phyloP scores from a whole-genome alignment of 208 protist genomes.

The Kentomonas sorsogonicus region DNA sequence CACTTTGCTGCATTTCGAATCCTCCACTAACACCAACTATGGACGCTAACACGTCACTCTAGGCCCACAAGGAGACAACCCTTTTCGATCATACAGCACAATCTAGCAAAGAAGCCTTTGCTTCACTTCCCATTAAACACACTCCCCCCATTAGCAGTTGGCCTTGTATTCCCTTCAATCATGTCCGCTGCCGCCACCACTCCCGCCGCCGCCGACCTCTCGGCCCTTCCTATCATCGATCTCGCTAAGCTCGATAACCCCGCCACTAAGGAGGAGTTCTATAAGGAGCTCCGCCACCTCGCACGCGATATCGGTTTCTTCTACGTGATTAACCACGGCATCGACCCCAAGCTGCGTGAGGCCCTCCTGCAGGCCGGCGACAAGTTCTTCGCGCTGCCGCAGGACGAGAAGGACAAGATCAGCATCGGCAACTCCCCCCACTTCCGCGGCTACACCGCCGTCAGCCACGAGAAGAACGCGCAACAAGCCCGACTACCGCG shows the following conservation, averaged over 20 bases:
- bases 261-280: conserved; percentile 1
- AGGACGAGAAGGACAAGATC: conserved; percentile 5
- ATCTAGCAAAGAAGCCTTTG: background rate
- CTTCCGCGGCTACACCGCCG: conserved; percentile 5
- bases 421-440: conserved; percentile 6
- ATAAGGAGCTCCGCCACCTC: background rate
- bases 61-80: too few relatives aligned
- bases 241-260: conserved; percentile 3
- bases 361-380: background rate
- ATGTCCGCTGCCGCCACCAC: conserved; percentile 1
- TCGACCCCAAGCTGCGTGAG: background rate
- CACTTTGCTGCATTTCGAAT: conserved; percentile 3
- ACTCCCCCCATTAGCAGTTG: background rate
- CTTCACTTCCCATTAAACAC: background rate
- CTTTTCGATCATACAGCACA: background rate
- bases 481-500: conserved; percentile 10
- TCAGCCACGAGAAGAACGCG: background rate
- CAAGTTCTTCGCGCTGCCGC: conserved; percentile 4
- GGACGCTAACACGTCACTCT: background rate
- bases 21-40: background rate
- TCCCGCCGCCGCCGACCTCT: background rate
- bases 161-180: background rate
- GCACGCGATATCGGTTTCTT: conserved; percentile 8
- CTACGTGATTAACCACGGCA: conserved; percentile 6
- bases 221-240: conserved; percentile 3